Percentiles rank a stretch among this genome's conserved stretches.
phyloP scores from a whole-genome alignment of 768 basidiomycete genomes.

The Psilocybe azurescens region DNA sequence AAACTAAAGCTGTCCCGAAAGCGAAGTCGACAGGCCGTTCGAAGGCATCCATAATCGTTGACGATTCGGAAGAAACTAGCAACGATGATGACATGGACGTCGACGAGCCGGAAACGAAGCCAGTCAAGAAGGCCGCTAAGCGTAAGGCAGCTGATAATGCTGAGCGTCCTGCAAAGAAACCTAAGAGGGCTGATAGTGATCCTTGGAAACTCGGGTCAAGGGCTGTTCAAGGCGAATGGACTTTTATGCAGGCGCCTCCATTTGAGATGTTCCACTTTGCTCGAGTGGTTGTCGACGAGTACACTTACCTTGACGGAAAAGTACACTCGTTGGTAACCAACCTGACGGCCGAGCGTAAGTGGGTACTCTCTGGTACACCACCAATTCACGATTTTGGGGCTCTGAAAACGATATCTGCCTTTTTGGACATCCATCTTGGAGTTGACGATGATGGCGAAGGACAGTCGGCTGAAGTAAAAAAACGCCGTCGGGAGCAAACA shows the following conservation, averaged over 20 bases:
- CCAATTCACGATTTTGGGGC: slow-evolving; percentile 91
- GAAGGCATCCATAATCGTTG: slow-evolving; percentile 19
- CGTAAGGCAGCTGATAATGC: slow-evolving; percentile 43
- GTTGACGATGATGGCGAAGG: slow-evolving; percentile 89
- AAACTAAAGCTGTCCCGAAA: slow-evolving; percentile 34
- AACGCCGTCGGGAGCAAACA: slow-evolving; percentile 83
- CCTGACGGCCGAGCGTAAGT: slow-evolving; percentile 78
- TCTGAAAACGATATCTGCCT: slow-evolving; percentile 88
- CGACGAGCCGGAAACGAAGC: slow-evolving; percentile 42
- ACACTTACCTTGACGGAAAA: slow-evolving; percentile 88
- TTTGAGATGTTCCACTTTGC: slow-evolving; percentile 93
- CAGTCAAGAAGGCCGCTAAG: slow-evolving; percentile 40
- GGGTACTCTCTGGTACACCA: slow-evolving; percentile 98
- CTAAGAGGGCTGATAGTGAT: slow-evolving; percentile 69
- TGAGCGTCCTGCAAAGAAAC: slow-evolving; percentile 55
- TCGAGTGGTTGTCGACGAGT: slow-evolving; percentile 91
- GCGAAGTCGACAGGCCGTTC: slow-evolving; percentile 24
- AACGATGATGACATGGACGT: slow-evolving; percentile 60
- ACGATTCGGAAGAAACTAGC: slow-evolving; percentile 27
- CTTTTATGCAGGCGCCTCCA: slow-evolving; percentile 79
- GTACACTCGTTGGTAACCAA: slow-evolving; percentile 79
- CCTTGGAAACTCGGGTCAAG: slow-evolving; percentile 77
- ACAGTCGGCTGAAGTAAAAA: slow-evolving; percentile 75
- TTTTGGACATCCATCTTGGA: slow-evolving; percentile 90
- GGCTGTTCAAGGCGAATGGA: slow-evolving; percentile 75